Base-by-base conservation (phyloP, 176 grass and related monocot genomes). In the Microstegium vimineum region DNA sequence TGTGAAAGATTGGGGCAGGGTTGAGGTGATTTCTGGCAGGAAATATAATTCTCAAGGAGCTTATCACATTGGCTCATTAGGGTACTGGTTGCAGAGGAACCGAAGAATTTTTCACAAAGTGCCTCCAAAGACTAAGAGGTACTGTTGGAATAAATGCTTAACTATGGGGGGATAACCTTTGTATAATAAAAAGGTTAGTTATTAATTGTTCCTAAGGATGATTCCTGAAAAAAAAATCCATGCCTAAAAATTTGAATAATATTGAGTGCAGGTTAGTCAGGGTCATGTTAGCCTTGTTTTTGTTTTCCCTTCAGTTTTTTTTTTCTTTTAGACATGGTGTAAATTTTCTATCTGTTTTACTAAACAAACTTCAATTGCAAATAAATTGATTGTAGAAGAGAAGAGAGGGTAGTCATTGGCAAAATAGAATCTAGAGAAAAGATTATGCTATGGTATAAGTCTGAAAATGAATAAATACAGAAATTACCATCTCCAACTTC, bases 401-500 rank as follows among this genome's bases (percentile, higher is more conserved):
- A 34, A 84, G 12, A 17, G 27, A 69, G 52, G 25, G 15, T 22
- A 6, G 13, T 45, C 6, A 47, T 22, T 62, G 65, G 22, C 5
- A 31, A 46, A 79, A 49, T 16, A 14, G 12, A 51, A 54, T 18
- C 3, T 69, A 74, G 13, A 10, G 10, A 35, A 70, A 62, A 62
- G 25, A 66, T 86, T 65, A 72, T 22, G 31, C 45, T 16, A 76
- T 77, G 62, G 42, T 60, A 42, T 66, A 75, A 7, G 11, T 84
- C 78, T 51, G 10, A 40, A 77, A 82, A 71, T 84, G 45, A 52
- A 79, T 71, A 27, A 82, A 88, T 17, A 69, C 25, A 28, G 6
- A 71, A 84, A 51, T 78, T 93, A 98, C 93, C 78, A 18, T 95
- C 86, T 41, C 86, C 84, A 62, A 81, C 85, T 82, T 95, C 90